Conservation (phyloP, 2,329 filamentous ascomycete species). For the Penicillium sp. region DNA sequence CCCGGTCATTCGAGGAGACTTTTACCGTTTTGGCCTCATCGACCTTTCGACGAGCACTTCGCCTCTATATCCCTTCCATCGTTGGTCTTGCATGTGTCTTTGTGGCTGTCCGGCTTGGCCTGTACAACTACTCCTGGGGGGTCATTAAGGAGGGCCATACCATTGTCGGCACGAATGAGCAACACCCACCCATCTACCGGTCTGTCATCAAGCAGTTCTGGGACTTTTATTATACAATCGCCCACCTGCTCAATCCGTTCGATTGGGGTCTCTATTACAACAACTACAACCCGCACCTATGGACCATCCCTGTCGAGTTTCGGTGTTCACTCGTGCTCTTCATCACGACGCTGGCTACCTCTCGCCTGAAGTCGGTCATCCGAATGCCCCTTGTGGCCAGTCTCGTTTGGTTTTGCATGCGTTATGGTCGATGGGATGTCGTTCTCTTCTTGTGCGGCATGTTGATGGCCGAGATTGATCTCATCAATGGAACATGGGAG, state of each 20-base stretch:
- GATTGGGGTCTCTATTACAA: conserved; percentile 50
- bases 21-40: conserved; percentile 50
- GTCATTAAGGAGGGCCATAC: conserved; percentile 47
- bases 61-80: conserved; percentile 52
- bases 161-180: conserved; percentile 50
- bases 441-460: conserved; percentile 52
- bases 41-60: conserved; percentile 52
- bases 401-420: conserved; percentile 49
- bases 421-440: conserved; percentile 52
- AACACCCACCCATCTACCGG: conserved; percentile 48
- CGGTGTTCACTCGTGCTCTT: conserved; percentile 54
- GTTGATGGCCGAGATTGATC: conserved; percentile 51
- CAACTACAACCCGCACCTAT: conserved; percentile 54
- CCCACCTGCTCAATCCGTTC: conserved; percentile 46
- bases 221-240: conserved; percentile 45
- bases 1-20: conserved; percentile 46
- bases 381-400: conserved; percentile 43
- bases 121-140: conserved; percentile 46
- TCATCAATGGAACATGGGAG: conserved; percentile 48
- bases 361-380: conserved; percentile 41
- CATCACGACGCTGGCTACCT: conserved; percentile 48
- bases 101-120: conserved; percentile 50
- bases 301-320: conserved; percentile 56
- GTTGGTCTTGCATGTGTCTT: conserved; percentile 50
- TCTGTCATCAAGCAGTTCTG: conserved; percentile 44